phyloP scores from a whole-genome alignment of 805 yeast species.

The Candida sithepensis region DNA sequence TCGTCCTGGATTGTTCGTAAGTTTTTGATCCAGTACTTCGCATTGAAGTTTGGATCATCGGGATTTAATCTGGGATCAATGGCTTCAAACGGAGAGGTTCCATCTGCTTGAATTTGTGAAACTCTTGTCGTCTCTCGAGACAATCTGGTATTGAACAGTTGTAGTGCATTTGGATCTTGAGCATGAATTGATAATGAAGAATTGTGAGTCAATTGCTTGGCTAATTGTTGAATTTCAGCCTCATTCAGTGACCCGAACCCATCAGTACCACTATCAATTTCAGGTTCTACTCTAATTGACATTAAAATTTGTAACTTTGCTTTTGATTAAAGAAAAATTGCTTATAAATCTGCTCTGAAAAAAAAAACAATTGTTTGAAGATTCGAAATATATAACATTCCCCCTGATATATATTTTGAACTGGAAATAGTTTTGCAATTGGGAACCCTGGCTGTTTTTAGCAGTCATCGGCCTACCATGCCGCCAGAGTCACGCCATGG shows the following conservation, averaged over 20 bases:
- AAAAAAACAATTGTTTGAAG: too few species aligned
- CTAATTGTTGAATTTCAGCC: slow-evolving; percentile 35
- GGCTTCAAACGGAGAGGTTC: slow-evolving; percentile 33
- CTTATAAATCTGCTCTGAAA: too few species aligned
- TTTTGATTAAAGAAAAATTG: too few species aligned
- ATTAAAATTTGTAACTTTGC: background rate
- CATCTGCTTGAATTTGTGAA: slow-evolving; percentile 36
- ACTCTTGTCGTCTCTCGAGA: slow-evolving; percentile 28
- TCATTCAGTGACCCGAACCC: slow-evolving; percentile 35
- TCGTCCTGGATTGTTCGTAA: slow-evolving; percentile 43
- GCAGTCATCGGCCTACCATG: too few species aligned
- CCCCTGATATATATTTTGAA: too few species aligned
- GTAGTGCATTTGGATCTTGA: background rate
- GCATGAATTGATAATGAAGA: slow-evolving; percentile 1
- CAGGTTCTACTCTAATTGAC: slow-evolving; percentile 10
- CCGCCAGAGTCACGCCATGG: too few species aligned
- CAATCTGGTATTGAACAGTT: slow-evolving; percentile 28
- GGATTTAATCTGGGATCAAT: slow-evolving; percentile 47
- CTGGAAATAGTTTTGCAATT: too few species aligned
- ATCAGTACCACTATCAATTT: slow-evolving; percentile 14
- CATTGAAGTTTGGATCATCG: slow-evolving; percentile 45
- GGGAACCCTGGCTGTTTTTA: too few species aligned
- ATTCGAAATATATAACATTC: too few species aligned
- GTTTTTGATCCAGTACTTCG: slow-evolving; percentile 61
- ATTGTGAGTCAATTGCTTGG: slow-evolving; percentile 29